Percentiles rank a stretch among this genome's conserved stretches.
phyloP scores from a whole-genome alignment of 257 asterid species.

The Solanum piurae region DNA sequence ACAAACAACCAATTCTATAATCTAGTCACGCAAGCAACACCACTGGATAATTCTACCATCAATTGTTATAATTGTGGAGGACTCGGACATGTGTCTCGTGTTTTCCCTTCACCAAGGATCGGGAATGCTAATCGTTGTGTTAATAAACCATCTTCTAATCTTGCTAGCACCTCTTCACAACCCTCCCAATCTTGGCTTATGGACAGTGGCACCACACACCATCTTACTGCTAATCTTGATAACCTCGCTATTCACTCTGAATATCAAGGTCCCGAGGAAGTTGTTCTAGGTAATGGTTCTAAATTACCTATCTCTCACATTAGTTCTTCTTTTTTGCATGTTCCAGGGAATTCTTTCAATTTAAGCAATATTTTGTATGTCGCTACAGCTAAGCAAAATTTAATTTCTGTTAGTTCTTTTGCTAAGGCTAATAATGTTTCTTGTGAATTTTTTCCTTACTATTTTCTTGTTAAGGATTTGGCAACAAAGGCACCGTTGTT shows the following conservation, averaged over 20 bases:
- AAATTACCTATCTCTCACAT: background rate
- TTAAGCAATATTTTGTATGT: background rate
- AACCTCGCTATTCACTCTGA: background rate
- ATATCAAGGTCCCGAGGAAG: background rate
- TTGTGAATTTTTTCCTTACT: background rate
- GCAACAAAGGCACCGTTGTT: background rate
- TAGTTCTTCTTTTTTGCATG: background rate
- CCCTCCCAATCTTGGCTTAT: background rate
- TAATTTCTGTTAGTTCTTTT: background rate
- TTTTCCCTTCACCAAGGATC: background rate
- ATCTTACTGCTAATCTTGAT: background rate
- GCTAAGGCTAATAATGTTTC: background rate
- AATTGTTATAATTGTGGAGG: background rate
- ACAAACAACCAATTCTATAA: background rate
- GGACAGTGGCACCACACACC: background rate
- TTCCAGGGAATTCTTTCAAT: background rate
- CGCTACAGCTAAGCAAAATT: background rate
- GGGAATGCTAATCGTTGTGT: background rate
- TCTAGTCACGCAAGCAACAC: background rate
- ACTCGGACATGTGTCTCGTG: background rate
- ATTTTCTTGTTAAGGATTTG: background rate
- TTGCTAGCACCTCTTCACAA: background rate
- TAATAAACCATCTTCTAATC: background rate
- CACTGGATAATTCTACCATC: background rate
- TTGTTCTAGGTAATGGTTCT: background rate